Conservation (phyloP, 2,329 filamentous ascomycete species). For the Huntiella moniliformis region DNA sequence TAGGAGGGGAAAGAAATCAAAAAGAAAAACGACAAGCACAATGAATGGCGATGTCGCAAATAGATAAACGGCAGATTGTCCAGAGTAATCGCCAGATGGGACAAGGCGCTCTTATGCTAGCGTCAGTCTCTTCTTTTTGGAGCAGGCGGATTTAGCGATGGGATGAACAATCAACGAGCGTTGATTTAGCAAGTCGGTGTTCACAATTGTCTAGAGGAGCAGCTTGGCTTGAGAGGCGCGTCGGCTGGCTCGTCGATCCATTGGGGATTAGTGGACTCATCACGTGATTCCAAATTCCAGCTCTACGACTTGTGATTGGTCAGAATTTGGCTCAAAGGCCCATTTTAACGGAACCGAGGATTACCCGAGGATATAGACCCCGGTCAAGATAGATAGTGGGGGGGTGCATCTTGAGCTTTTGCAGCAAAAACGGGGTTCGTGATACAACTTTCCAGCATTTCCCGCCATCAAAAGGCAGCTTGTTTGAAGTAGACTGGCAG, state of each 20-base stretch:
- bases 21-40: not conserved
- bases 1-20: not conserved
- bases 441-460: conserved; percentile 6
- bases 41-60: not conserved
- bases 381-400: not conserved
- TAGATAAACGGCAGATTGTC: not conserved
- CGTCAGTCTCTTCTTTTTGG: no score
- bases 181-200: no score
- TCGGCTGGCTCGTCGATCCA: conserved; percentile 5
- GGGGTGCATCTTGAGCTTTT: not conserved
- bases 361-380: conserved; percentile 6
- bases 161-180: no score
- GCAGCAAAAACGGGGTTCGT: conserved; percentile 6
- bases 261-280: conserved; percentile 4
- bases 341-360: not conserved
- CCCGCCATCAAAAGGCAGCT: no score
- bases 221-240: conserved; percentile 7
- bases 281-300: conserved; percentile 3
- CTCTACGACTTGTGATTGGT: conserved; percentile 2
- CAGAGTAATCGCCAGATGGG: not conserved
- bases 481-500: no score
- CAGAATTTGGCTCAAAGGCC: not conserved
- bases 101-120: not conserved
- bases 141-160: no score
- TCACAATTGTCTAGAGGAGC: conserved; percentile 1